Conservation (phyloP, 371 early-diverging fungal species). For the Actinomucor elegans region DNA sequence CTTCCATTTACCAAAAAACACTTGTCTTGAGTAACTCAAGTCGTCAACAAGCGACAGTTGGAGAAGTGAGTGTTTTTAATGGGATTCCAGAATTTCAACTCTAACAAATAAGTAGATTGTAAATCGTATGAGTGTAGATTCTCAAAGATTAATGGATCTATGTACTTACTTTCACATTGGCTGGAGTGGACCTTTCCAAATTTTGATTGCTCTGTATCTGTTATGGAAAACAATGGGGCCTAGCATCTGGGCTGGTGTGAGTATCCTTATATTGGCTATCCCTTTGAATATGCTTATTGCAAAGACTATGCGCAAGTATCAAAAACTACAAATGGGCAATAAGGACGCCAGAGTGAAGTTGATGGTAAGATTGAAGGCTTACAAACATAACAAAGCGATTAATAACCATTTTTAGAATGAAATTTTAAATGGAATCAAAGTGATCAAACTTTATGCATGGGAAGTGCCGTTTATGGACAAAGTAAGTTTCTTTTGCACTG, state of each 20-base stretch:
- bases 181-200: slow-evolving; percentile 86
- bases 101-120: slow-evolving; percentile 74
- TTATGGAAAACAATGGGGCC: slow-evolving; percentile 76
- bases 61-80: slow-evolving; percentile 30
- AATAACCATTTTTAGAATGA: slow-evolving; percentile 28
- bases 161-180: slow-evolving; percentile 63
- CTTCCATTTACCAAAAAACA: slow-evolving; percentile 81
- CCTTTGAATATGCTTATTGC: slow-evolving; percentile 59
- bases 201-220: slow-evolving; percentile 68
- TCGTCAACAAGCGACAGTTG: slow-evolving; percentile 72
- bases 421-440: slow-evolving; percentile 45
- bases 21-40: slow-evolving; percentile 69
- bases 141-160: slow-evolving; percentile 65
- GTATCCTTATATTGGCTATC: slow-evolving; percentile 68
- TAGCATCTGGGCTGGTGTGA: slow-evolving; percentile 80
- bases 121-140: slow-evolving; percentile 84
- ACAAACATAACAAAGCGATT: too few relatives aligned
- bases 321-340: slow-evolving; percentile 79
- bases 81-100: too few relatives aligned
- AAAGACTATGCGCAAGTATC: slow-evolving; percentile 59
- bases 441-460: slow-evolving; percentile 53
- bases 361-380: slow-evolving; percentile 51
- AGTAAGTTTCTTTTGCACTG: slow-evolving; percentile 30
- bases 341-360: slow-evolving; percentile 80
- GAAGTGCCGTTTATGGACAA: slow-evolving; percentile 28